These are phyloP conservation scores for Umbellularia californica DNA, from an alignment of 164 flowering plant species.

Conservation along the genomic window DNA sequence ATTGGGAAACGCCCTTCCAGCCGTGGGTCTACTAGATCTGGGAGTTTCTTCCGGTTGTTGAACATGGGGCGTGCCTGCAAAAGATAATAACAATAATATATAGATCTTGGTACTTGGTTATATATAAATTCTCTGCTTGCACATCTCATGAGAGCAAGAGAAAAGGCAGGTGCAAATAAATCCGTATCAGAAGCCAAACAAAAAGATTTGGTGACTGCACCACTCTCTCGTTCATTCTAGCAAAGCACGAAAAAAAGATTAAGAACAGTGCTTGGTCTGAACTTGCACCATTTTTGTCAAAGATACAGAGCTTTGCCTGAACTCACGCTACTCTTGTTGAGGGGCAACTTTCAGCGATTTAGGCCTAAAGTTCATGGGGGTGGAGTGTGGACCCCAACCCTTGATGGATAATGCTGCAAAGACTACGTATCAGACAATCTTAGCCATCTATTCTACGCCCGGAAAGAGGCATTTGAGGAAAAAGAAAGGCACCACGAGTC, in stretches of 20 bases:
- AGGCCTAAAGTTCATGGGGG: not conserved
- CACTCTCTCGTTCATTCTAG: not conserved
- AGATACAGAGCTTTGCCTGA: not conserved
- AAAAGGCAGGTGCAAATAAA: not conserved
- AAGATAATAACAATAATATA: constrained; percentile 5
- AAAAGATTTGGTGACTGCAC: not conserved
- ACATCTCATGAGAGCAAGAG: not conserved
- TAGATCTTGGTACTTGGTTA: no score
- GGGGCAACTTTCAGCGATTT: not conserved
- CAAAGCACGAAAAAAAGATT: not conserved
- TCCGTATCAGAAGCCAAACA: not conserved
- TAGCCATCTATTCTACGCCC: not conserved
- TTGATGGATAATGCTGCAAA: not conserved
- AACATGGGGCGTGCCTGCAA: constrained; percentile 49
- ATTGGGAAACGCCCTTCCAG: constrained; percentile 42
- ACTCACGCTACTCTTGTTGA: not conserved
- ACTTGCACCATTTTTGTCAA: not conserved
- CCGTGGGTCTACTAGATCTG: constrained; percentile 41
- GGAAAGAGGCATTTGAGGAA: not conserved
- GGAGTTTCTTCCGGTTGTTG: constrained; percentile 37
- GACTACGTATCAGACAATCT: not conserved
- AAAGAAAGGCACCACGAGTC: not conserved
- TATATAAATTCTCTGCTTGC: not conserved
- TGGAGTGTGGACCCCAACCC: not conserved
- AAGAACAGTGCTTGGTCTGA: not conserved